phyloP scores from a whole-genome alignment of 2,329 filamentous ascomycete genomes.

The Aureobasidium mangrovei region DNA sequence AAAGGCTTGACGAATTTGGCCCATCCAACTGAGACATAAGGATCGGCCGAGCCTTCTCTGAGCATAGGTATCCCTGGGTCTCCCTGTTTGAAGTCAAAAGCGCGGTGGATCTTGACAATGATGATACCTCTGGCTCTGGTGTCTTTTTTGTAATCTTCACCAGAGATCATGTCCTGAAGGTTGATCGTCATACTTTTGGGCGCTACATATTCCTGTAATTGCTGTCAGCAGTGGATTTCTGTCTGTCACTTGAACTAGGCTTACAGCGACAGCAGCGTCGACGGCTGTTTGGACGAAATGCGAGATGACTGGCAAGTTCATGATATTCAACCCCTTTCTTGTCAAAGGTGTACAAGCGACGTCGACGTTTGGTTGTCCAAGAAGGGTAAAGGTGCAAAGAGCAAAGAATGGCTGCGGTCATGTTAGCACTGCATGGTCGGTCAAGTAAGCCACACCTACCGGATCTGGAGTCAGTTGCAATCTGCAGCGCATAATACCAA shows the following conservation, averaged over 20 bases:
- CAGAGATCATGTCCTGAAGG: constrained; percentile 67
- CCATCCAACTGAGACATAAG: constrained; percentile 66
- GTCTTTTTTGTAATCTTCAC: constrained; percentile 72
- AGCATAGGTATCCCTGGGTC: constrained; percentile 55
- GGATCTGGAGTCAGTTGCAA: constrained; percentile 68
- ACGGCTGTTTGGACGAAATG: constrained; percentile 67
- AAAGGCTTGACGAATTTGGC: constrained; percentile 67
- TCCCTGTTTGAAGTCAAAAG: constrained; percentile 62
- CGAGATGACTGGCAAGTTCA: constrained; percentile 66
- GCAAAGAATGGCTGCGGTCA: constrained; percentile 53
- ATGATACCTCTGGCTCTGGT: constrained; percentile 56
- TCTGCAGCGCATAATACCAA: constrained; percentile 61
- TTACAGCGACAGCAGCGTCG: constrained; percentile 56
- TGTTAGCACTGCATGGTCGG: too few species aligned
- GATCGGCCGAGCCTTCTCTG: constrained; percentile 55
- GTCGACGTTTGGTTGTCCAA: constrained; percentile 65
- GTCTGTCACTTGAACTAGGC: too few species aligned
- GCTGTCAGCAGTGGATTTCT: too few species aligned
- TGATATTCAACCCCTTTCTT: constrained; percentile 61
- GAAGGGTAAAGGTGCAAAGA: constrained; percentile 64
- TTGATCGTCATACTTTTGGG: constrained; percentile 67
- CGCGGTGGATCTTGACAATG: constrained; percentile 56
- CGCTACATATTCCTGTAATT: constrained; percentile 54
- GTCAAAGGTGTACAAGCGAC: constrained; percentile 62
- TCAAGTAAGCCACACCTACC: neutral